Evolutionary conservation across 257 asterid genomes (phyloP).

Genomic region (Nicotiana paniculata): DNA sequence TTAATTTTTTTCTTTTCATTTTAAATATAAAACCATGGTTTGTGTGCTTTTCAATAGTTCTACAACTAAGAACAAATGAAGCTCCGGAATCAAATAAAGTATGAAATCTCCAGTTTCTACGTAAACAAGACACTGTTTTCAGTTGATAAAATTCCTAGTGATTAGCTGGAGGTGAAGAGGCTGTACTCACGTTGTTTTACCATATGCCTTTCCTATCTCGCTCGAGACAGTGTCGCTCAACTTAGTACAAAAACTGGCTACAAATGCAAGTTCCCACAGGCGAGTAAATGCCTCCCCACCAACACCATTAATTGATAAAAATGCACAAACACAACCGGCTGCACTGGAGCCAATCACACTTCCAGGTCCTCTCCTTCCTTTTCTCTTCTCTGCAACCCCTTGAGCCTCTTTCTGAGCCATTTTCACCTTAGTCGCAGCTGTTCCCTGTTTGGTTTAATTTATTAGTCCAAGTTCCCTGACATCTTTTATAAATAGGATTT

Average conservation of each 20-base stretch:
- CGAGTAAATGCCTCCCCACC: constrained; percentile 61
- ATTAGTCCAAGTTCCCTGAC: neutral
- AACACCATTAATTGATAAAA: constrained; percentile 55
- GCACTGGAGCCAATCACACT: constrained; percentile 98
- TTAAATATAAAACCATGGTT: neutral
- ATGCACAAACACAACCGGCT: constrained; percentile 86
- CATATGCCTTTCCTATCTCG: constrained; percentile 97
- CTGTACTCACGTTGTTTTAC: constrained; percentile 76
- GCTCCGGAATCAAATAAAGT: neutral
- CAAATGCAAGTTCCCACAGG: constrained; percentile 84
- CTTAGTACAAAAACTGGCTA: constrained; percentile 93
- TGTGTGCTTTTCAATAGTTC: neutral
- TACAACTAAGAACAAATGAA: neutral
- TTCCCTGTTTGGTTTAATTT: constrained; percentile 53
- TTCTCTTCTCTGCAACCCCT: constrained; percentile 93
- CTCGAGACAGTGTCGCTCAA: constrained; percentile 95
- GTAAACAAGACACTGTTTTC: neutral
- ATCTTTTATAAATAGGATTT: neutral
- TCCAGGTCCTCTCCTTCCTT: constrained; percentile 93
- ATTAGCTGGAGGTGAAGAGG: constrained; percentile 12
- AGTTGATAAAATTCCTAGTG: neutral
- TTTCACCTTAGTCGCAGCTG: constrained; percentile 88
- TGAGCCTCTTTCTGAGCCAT: constrained; percentile 96
- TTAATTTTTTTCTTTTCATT: neutral
- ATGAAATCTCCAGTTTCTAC: neutral